Conservation (phyloP, 306 rosid species). For the Cicer yamashitae region DNA sequence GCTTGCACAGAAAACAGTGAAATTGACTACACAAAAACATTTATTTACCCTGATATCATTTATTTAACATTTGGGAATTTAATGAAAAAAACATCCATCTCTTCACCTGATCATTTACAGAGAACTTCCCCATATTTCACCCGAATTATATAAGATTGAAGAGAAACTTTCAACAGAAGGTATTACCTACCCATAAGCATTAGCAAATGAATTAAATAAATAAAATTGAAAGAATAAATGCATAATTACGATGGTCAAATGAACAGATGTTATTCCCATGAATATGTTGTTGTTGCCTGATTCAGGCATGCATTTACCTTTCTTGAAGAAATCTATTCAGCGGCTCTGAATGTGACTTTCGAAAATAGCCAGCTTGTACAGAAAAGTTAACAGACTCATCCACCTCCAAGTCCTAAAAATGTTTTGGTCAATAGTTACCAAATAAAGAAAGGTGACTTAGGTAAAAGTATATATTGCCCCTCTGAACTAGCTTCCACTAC, state of each 20-base stretch:
- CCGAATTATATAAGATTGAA: neutral
- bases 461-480: neutral
- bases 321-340: slow-evolving; percentile 73
- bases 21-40: too few relatives aligned
- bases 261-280: slow-evolving; percentile 14
- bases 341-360: slow-evolving; percentile 53
- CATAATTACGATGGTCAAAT: slow-evolving; percentile 5
- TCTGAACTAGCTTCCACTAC: slow-evolving; percentile 32
- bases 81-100: slow-evolving; percentile 1
- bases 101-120: slow-evolving; percentile 18
- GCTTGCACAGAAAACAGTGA: too few relatives aligned
- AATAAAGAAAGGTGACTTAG: slow-evolving; percentile 20
- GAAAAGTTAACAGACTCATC: slow-evolving; percentile 43
- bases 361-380: slow-evolving; percentile 50
- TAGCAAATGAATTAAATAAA: slow-evolving; percentile 19
- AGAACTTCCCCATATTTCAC: neutral
- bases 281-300: slow-evolving; percentile 34
- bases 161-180: slow-evolving; percentile 29
- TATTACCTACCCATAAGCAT: slow-evolving; percentile 15
- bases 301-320: slow-evolving; percentile 58
- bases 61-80: slow-evolving; percentile 2
- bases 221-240: neutral
- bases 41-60: neutral
- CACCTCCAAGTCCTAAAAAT: slow-evolving; percentile 50
- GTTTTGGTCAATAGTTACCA: slow-evolving; percentile 40